Percentiles rank a stretch among this genome's conserved stretches.
phyloP scores from a whole-genome alignment of 345 rosid genomes.

The Aquilaria yunnanensis region DNA sequence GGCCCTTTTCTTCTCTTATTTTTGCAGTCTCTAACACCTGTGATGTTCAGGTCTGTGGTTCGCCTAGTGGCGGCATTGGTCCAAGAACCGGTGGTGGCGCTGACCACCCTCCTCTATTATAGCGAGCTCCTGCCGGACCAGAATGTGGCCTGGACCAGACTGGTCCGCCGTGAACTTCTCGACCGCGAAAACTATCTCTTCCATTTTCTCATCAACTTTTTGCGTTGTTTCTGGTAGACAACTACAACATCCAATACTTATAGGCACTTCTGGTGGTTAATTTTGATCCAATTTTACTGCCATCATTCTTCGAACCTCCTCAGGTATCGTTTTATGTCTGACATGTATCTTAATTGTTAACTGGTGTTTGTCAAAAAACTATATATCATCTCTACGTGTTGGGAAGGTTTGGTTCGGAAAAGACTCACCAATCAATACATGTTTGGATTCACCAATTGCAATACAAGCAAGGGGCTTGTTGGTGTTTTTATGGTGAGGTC shows the following conservation, averaged over 20 bases:
- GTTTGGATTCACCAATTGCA: no score
- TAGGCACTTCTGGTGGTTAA: no score
- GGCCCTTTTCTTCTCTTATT: background rate
- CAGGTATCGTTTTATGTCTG: no score
- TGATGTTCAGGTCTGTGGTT: constrained; percentile 37
- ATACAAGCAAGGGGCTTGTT: no score
- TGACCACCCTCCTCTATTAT: constrained; percentile 42
- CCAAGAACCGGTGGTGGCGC: constrained; percentile 27
- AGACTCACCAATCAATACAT: no score
- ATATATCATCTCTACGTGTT: no score
- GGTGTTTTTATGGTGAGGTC: no score
- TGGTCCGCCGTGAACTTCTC: constrained; percentile 40
- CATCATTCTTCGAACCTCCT: background rate
- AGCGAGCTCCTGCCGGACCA: constrained; percentile 41
- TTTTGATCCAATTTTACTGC: no score
- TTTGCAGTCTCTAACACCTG: constrained; percentile 29
- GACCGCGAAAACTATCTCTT: constrained; percentile 41
- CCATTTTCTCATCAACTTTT: constrained; percentile 42
- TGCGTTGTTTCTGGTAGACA: constrained; percentile 46
- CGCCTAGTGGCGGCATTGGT: constrained; percentile 29
- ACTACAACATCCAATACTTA: no score
- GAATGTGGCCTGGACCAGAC: constrained; percentile 25
- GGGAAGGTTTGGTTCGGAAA: no score
- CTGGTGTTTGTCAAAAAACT: no score
- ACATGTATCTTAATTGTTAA: no score